Percentiles rank a stretch among this genome's conserved stretches.
Conservation (phyloP, 345 rosid species). For the Pistacia vera region DNA sequence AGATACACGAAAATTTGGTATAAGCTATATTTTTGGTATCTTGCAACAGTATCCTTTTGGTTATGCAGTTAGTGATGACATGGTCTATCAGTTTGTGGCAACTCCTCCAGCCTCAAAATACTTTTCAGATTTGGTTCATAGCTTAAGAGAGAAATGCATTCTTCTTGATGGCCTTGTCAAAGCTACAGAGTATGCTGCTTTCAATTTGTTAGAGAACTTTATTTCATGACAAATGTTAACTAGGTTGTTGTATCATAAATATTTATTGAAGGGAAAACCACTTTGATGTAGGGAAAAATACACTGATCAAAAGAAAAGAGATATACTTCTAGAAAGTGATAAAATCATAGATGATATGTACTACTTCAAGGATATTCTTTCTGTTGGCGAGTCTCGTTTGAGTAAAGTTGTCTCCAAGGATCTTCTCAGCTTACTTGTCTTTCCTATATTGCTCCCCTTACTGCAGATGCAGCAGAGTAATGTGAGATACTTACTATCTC, state of each 20-base stretch:
- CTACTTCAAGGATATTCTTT: conserved; percentile 65
- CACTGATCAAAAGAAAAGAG: conserved; percentile 31
- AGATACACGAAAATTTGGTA: conserved; percentile 13
- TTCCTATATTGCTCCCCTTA: conserved; percentile 53
- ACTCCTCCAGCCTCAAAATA: conserved; percentile 58
- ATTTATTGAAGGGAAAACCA: conserved; percentile 4
- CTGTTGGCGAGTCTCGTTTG: conserved; percentile 48
- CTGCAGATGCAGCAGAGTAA: conserved; percentile 38
- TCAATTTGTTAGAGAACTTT: conserved; percentile 14
- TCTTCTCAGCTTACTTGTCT: conserved; percentile 49
- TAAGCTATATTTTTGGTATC: conserved; percentile 15
- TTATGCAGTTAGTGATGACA: conserved; percentile 64
- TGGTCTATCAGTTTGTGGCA: conserved; percentile 54
- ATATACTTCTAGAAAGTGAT: conserved; percentile 49
- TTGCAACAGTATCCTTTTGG: conserved; percentile 28
- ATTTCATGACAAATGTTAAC: background rate
- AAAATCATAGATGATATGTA: conserved; percentile 64
- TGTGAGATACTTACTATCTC: conserved; percentile 42
- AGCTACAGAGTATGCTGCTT: conserved; percentile 40
- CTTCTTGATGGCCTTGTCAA: conserved; percentile 49
- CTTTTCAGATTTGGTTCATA: conserved; percentile 57
- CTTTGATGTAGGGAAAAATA: conserved; percentile 43
- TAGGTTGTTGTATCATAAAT: background rate
- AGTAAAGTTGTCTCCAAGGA: conserved; percentile 45
- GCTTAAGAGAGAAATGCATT: conserved; percentile 50